These are phyloP conservation scores for Penicillium sp. DNA, from an alignment of 2,329 filamentous ascomycete genomes.

Conservation along the genomic window DNA sequence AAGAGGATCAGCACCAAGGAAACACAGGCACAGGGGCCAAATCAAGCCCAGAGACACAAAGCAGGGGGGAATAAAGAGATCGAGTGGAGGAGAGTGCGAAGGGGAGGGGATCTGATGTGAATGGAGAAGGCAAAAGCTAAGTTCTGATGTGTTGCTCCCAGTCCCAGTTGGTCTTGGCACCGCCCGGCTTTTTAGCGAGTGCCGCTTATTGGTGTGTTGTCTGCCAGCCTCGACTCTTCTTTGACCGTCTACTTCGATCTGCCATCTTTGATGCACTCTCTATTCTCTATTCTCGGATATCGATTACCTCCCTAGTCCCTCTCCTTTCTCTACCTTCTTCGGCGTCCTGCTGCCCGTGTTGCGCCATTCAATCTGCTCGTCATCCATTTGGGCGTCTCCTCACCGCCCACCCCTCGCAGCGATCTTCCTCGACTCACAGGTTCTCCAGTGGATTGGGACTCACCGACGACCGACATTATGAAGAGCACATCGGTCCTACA, in stretches of 20 bases:
- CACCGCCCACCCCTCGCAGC: constrained; percentile 25
- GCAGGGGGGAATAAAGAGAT: constrained; percentile 15
- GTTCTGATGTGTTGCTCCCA: constrained; percentile 26
- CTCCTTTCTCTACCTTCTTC: constrained; percentile 1
- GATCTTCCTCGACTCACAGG: constrained; percentile 8
- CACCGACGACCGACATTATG: constrained; percentile 39
- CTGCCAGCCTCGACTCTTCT: not conserved
- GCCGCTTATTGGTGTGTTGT: constrained; percentile 20
- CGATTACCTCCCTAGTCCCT: too few relatives aligned
- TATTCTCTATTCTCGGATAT: too few relatives aligned
- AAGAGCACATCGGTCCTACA: constrained; percentile 46
- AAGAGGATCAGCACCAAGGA: constrained; percentile 34
- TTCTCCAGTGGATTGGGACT: constrained; percentile 2
- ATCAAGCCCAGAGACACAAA: constrained; percentile 20
- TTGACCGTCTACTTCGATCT: not conserved
- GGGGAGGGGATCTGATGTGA: constrained; percentile 18
- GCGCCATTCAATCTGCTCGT: constrained; percentile 17
- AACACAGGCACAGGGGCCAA: constrained; percentile 32
- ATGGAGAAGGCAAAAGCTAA: constrained; percentile 27
- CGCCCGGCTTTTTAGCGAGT: constrained; percentile 31
- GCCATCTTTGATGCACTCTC: not conserved
- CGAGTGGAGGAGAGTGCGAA: constrained; percentile 19
- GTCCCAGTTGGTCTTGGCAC: constrained; percentile 23
- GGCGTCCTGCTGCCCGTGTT: not conserved
- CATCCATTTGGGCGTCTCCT: constrained; percentile 18